A percentile compares a stretch with the other conserved stretches of the same genome.
These are phyloP conservation scores for Phyllachora maydis DNA, from an alignment of 2,329 filamentous ascomycete species.

Conservation along the genomic window DNA sequence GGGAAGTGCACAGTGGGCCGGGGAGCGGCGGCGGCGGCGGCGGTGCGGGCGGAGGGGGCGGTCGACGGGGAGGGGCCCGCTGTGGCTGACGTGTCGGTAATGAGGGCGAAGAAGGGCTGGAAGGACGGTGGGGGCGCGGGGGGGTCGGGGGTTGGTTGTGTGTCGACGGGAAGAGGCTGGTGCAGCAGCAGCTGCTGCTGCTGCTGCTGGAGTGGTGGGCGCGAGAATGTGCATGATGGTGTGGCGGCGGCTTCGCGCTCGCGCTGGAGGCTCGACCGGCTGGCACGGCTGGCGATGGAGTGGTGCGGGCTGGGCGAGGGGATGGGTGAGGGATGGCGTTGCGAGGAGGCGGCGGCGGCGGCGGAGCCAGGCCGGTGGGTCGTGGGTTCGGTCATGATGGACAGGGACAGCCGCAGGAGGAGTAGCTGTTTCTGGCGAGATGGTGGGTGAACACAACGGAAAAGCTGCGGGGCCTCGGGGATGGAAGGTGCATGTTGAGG, in stretches of 20 bases:
- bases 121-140: constrained; percentile 20
- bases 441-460: too few relatives aligned
- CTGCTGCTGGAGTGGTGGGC: not conserved
- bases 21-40: too few relatives aligned
- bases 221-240: constrained; percentile 3
- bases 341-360: constrained; percentile 3
- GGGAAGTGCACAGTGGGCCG: constrained; percentile 51
- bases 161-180: constrained; percentile 4
- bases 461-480: too few relatives aligned
- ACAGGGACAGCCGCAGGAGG: too few relatives aligned
- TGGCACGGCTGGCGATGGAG: constrained; percentile 7
- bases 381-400: constrained; percentile 7
- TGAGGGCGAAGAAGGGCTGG: constrained; percentile 65
- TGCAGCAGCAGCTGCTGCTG: constrained; percentile 1
- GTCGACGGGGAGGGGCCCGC: too few relatives aligned
- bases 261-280: constrained; percentile 7
- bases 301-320: constrained; percentile 7
- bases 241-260: constrained; percentile 4
- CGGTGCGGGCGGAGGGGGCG: constrained; percentile 32
- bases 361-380: constrained; percentile 7
- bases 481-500: too few relatives aligned
- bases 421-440: not conserved
- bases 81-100: too few relatives aligned
- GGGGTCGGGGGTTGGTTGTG: constrained; percentile 3
- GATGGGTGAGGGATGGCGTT: constrained; percentile 3